Evolutionary conservation across 2,329 filamentous ascomycete genomes (phyloP).

Genomic region (Epichloe bromicola): DNA sequence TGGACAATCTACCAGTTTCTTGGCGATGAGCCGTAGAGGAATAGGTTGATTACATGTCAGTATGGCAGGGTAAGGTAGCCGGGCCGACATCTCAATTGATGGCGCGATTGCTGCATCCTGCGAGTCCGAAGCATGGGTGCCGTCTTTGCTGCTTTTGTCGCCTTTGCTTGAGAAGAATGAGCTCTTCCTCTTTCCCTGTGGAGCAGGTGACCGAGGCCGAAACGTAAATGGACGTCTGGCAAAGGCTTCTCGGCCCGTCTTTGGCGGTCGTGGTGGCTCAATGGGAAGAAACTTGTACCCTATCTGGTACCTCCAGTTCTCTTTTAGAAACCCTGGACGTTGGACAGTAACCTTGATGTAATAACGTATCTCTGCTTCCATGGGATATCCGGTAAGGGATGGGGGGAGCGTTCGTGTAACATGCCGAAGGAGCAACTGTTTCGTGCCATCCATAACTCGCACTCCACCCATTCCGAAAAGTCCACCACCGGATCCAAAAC

Average conservation of each 20-base stretch:
- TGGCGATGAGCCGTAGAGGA: constrained; percentile 67
- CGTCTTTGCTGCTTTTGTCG: constrained; percentile 10
- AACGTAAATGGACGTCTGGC: constrained; percentile 59
- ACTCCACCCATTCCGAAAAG: constrained; percentile 38
- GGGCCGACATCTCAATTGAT: constrained; percentile 62
- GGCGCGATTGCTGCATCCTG: constrained; percentile 29
- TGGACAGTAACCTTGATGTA: constrained; percentile 93
- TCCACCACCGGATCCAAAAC: constrained; percentile 30
- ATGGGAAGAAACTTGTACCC: constrained; percentile 85
- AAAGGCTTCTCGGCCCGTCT: constrained; percentile 65
- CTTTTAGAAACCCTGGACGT: constrained; percentile 76
- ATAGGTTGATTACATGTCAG: constrained; percentile 80
- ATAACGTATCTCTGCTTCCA: constrained; percentile 82
- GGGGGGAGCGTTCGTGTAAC: constrained; percentile 80
- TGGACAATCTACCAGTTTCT: constrained; percentile 55
- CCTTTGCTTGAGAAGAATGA: constrained; percentile 41
- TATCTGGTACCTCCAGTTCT: constrained; percentile 61
- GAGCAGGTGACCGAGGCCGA: constrained; percentile 24
- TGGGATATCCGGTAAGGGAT: constrained; percentile 74
- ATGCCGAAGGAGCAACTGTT: constrained; percentile 53
- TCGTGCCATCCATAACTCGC: constrained; percentile 49
- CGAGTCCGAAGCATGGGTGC: constrained; percentile 17
- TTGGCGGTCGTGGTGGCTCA: constrained; percentile 64
- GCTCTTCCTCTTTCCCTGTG: constrained; percentile 33
- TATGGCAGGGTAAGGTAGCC: constrained; percentile 76